phyloP scores from a whole-genome alignment of 176 grass and related monocot species.

The Lolium perenne region DNA sequence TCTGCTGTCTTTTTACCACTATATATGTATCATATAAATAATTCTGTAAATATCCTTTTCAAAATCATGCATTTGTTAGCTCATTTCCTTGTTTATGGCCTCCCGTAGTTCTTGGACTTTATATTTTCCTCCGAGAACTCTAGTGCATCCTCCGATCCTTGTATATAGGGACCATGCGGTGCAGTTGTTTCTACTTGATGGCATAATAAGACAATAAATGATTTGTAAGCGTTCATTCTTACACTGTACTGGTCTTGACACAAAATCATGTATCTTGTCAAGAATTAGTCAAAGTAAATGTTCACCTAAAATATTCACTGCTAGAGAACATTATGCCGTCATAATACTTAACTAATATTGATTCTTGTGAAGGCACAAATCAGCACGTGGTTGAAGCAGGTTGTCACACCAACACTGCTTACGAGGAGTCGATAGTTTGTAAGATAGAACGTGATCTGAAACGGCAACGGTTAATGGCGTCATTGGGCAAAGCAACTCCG shows the following conservation, averaged over 20 bases:
- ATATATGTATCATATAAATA: neutral
- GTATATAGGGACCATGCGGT: neutral
- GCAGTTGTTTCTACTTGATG: neutral
- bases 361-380: neutral
- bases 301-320: neutral
- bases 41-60: neutral
- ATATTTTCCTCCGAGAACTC: neutral
- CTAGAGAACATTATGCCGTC: neutral
- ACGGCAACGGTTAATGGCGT: neutral
- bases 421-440: neutral
- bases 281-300: neutral
- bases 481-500: neutral
- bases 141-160: neutral
- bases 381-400: neutral
- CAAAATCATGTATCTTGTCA: neutral
- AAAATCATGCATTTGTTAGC: constrained; percentile 1
- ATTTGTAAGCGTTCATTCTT: neutral
- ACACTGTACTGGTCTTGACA: neutral
- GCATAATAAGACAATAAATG: neutral
- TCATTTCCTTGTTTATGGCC: neutral
- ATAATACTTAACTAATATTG: neutral
- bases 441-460: neutral
- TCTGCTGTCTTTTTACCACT: neutral
- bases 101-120: neutral
- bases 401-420: neutral